Base-by-base conservation (phyloP, 805 yeast species). In the Metahyphopichia silvanorum region DNA sequence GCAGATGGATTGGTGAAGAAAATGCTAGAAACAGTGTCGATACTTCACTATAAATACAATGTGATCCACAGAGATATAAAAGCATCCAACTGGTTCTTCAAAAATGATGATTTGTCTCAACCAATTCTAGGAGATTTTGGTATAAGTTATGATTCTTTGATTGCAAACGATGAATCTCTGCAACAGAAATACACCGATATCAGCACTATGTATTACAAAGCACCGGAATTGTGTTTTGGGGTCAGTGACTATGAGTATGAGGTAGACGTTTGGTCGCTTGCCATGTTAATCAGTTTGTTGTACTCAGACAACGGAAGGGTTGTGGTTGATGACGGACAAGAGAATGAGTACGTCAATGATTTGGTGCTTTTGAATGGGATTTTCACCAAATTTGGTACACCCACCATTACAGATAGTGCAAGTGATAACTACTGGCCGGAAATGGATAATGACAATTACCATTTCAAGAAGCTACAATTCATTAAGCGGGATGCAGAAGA, bases 191-290 rank as follows among this genome's bases (percentile, higher is more conserved):
- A 69, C 36, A 65, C 72, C n/a, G 84, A 76, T 42, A 79, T 86
- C 4, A 70, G 82, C 14, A 80, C 89, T 0, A 79, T 81, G 1
- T 66, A 67, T 21, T 86, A 76, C 56, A 78, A 82, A 38, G 79
- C 93, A 0, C 91, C 94, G 0, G 95, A 86, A 47, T 57, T 82
- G 29, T 60, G 85, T 25, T 70, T 83, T 31, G 84, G 86, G 0
- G 56, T 73, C n/a, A 40, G 62, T 1, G 62, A 66, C 38, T 86
- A 86, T 47, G 58, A 70, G 2, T 52, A 49, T 22, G 76, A 68
- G 24, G 62, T 85, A 6, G 95, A 86, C 46, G 63, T 83, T 11
- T 86, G 95, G 95, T 63, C 84, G 1, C 51, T 76, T 13, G 94
- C 86, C 0, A 71, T 86, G 8, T 47, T 84, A 2, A 44, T 79